Conservation (phyloP, 116 monocot genomes). For the Thalassia testudinum region DNA sequence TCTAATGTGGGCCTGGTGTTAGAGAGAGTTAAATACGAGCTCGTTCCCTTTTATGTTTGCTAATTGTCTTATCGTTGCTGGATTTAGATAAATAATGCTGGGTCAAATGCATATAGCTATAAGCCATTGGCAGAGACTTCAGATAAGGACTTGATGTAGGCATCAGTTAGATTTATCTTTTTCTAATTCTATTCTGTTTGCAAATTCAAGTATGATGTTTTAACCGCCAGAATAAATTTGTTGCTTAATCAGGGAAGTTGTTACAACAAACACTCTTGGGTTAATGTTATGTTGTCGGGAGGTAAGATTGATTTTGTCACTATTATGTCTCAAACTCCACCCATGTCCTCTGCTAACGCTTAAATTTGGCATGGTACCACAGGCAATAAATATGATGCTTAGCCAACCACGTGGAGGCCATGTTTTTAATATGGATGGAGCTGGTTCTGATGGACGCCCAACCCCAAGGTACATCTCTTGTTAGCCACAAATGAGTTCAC, state of each 20-base stretch:
- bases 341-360: background rate
- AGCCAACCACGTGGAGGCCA: constrained; percentile 87
- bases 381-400: constrained; percentile 97
- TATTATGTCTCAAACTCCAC: background rate
- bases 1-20: no score
- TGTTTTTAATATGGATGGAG: constrained; percentile 96
- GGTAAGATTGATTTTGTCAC: constrained; percentile 17
- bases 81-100: constrained; percentile 95
- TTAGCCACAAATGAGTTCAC: no score
- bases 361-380: constrained; percentile 1
- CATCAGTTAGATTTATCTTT: no score
- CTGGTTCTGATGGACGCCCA: constrained; percentile 97
- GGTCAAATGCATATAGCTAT: constrained; percentile 96
- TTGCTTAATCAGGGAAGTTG: constrained; percentile 73
- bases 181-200: background rate
- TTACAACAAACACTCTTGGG: constrained; percentile 91
- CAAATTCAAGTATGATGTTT: background rate
- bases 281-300: constrained; percentile 94
- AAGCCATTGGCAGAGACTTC: constrained; percentile 86
- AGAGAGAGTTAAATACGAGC: no score
- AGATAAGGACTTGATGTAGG: constrained; percentile 88
- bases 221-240: background rate
- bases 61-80: constrained; percentile 1
- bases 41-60: no score
- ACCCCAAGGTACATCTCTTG: constrained; percentile 55